A percentile compares a stretch with the other conserved stretches of the same genome.
phyloP scores from a whole-genome alignment of 2,329 filamentous ascomycete species.

The Colletotrichum sp. region DNA sequence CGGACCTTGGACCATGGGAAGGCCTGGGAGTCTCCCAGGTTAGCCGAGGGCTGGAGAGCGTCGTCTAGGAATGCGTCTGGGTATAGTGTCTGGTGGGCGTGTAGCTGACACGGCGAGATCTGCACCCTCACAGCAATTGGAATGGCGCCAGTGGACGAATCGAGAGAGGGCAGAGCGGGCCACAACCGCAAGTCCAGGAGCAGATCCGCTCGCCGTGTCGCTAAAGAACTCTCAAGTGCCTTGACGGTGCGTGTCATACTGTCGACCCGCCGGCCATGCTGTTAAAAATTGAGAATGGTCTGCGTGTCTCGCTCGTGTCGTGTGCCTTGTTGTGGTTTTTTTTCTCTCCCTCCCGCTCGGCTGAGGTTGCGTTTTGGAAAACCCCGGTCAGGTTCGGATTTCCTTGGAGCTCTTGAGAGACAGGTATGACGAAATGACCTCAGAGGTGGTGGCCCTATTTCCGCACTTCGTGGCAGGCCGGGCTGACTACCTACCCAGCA shows the following conservation, averaged over 20 bases:
- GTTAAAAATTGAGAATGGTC: neutral
- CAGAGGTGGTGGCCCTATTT: neutral
- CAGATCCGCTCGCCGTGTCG: conserved; percentile 15
- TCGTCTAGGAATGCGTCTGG: neutral
- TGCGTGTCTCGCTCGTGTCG: neutral
- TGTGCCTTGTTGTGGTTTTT: neutral
- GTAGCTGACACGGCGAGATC: conserved; percentile 6
- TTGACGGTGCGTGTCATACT: conserved; percentile 14
- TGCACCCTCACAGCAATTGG: neutral
- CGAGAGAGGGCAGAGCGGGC: conserved; percentile 19
- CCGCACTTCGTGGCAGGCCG: neutral
- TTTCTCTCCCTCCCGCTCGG: neutral
- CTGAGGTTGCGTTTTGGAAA: neutral
- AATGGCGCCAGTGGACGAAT: conserved; percentile 16
- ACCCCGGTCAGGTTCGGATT: neutral
- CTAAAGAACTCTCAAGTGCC: conserved; percentile 4
- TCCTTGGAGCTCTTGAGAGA: neutral
- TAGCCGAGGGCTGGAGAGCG: neutral
- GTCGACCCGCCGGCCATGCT: conserved; percentile 18
- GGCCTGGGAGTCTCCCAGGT: neutral
- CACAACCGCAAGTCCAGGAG: neutral
- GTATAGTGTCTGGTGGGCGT: neutral
- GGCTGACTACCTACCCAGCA: neutral
- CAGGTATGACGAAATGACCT: conserved; percentile 9
- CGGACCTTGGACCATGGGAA: neutral